Conservation (phyloP, 2,329 filamentous ascomycete species). For the Lasiodiplodia sp. region DNA sequence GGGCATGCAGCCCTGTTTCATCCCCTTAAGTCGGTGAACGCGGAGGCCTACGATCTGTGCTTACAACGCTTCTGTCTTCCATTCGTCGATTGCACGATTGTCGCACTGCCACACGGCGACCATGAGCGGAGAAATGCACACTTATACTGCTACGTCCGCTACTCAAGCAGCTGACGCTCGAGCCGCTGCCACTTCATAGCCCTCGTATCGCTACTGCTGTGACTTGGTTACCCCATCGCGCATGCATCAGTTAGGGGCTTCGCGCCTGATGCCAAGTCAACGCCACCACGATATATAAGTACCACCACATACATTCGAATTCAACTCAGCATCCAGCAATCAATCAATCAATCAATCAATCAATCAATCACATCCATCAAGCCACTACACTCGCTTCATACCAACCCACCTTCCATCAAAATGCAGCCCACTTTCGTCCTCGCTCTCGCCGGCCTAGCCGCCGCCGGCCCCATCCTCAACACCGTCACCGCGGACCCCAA, state of each 20-base stretch:
- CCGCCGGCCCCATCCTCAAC: not conserved
- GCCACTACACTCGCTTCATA: not conserved
- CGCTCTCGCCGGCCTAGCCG: slow-evolving; percentile 3
- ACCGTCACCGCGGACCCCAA: slow-evolving; percentile 4
- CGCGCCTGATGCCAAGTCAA: not conserved
- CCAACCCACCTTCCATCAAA: not conserved
- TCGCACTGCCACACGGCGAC: not conserved
- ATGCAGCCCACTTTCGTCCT: slow-evolving; percentile 14
- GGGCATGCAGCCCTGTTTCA: slow-evolving; percentile 21
- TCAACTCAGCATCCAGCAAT: not conserved
- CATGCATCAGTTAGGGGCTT: not conserved
- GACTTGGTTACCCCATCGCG: not conserved
- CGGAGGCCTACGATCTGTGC: not conserved
- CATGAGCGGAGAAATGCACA: not conserved
- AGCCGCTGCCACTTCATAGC: slow-evolving; percentile 1
- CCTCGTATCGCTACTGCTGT: slow-evolving; percentile 3
- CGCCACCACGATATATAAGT: not conserved
- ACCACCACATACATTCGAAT: not conserved
- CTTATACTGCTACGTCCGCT: not conserved
- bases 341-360: not conserved
- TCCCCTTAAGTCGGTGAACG: not conserved
- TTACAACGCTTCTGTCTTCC: not conserved
- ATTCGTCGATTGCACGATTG: not conserved
- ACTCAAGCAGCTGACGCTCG: not conserved
- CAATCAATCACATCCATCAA: not conserved